phyloP scores from a whole-genome alignment of 805 yeast species.

The Metschnikowia bowlesiae region DNA sequence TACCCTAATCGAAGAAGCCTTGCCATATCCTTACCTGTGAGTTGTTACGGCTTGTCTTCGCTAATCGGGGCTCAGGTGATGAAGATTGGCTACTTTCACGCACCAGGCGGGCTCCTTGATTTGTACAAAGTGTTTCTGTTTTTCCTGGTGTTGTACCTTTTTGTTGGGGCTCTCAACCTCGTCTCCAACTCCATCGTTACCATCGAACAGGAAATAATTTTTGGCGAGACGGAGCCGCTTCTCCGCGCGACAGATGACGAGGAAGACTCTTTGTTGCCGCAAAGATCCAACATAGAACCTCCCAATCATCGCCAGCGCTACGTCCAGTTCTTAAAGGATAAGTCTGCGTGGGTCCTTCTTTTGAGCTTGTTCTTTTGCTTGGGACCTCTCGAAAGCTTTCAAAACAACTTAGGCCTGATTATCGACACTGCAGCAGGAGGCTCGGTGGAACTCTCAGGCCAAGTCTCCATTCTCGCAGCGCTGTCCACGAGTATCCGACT shows the following conservation, averaged over 20 bases:
- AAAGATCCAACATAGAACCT: conserved; percentile 34
- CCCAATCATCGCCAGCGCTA: conserved; percentile 32
- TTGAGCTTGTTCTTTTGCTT: conserved; percentile 59
- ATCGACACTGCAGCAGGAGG: conserved; percentile 36
- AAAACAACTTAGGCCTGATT: conserved; percentile 77
- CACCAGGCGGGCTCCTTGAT: conserved; percentile 35
- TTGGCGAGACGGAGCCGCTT: conserved; percentile 23
- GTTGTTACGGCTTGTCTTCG: conserved; percentile 81
- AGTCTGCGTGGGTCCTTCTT: conserved; percentile 60
- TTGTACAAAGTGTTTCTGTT: conserved; percentile 49
- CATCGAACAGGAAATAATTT: conserved; percentile 47
- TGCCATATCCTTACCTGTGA: conserved; percentile 83
- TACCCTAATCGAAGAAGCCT: conserved; percentile 72
- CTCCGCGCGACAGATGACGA: conserved; percentile 6
- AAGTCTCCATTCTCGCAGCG: conserved; percentile 58
- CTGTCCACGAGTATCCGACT: conserved; percentile 71
- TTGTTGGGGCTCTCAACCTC: conserved; percentile 58
- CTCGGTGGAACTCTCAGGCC: conserved; percentile 31
- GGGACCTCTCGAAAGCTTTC: conserved; percentile 84
- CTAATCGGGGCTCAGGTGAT: conserved; percentile 65
- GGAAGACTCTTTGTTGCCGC: conserved; percentile 25
- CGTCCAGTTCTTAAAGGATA: conserved; percentile 44
- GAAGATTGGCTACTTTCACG: conserved; percentile 37
- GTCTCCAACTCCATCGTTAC: conserved; percentile 61
- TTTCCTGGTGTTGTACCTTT: conserved; percentile 49